These are phyloP conservation scores for Lanmaoa rubissima DNA, from an alignment of 768 basidiomycete genomes.

Conservation along the genomic window DNA sequence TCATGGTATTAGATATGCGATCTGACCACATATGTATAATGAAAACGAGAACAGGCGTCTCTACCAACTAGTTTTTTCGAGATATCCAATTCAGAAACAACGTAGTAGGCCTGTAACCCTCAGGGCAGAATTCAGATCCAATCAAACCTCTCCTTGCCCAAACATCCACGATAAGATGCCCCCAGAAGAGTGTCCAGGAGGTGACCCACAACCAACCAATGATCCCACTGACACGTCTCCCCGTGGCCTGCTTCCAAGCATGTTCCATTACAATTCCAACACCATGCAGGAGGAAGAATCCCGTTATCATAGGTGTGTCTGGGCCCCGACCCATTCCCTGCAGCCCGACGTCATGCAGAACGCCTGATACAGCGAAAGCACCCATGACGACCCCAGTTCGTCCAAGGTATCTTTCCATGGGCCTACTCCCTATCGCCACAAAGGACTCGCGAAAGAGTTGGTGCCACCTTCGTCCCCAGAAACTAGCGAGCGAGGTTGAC, in stretches of 20 bases:
- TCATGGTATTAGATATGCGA: background rate
- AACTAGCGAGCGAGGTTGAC: constrained; percentile 55
- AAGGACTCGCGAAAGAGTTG: constrained; percentile 62
- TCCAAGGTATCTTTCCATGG: constrained; percentile 44
- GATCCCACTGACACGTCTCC: constrained; percentile 47
- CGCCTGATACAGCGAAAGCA: constrained; percentile 57
- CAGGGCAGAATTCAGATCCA: constrained; percentile 11
- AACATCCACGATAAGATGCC: constrained; percentile 46
- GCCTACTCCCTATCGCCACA: constrained; percentile 47
- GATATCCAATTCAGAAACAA: constrained; percentile 16
- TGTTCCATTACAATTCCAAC: constrained; percentile 51
- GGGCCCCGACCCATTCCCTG: constrained; percentile 58
- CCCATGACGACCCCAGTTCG: constrained; percentile 51
- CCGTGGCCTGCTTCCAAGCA: constrained; percentile 42
- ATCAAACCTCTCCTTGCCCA: constrained; percentile 27
- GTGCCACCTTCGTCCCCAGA: constrained; percentile 71
- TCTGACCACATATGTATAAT: background rate
- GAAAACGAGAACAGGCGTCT: background rate
- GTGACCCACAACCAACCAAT: constrained; percentile 52
- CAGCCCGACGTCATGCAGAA: constrained; percentile 55
- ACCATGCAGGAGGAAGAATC: constrained; percentile 59
- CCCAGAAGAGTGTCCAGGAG: constrained; percentile 48
- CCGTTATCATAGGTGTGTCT: constrained; percentile 41
- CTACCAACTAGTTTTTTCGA: background rate
- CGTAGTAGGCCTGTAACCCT: constrained; percentile 19